These are phyloP conservation scores for Persicaria tinctoria DNA, from an alignment of 148 eudicot genomes.

Conservation along the genomic window DNA sequence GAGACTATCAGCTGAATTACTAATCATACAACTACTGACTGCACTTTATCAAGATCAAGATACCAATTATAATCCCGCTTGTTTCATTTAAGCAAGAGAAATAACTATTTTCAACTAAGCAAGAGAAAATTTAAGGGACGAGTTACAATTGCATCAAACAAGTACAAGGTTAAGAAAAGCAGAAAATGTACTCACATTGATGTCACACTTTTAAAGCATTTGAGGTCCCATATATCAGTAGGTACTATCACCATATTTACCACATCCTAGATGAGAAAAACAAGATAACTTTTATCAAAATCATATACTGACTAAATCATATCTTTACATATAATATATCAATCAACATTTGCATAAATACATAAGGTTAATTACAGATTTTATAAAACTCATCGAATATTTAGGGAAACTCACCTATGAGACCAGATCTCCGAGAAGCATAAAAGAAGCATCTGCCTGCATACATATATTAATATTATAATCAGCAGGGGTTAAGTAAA, in stretches of 20 bases:
- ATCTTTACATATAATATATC: not conserved
- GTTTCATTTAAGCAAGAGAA: not conserved
- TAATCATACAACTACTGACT: not conserved
- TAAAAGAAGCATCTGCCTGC: conserved; percentile 92
- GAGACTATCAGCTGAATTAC: not conserved
- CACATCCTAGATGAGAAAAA: conserved; percentile 45
- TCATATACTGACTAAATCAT: not conserved
- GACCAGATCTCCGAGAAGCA: conserved; percentile 60
- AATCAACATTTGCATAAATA: not conserved
- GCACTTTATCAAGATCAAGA: not conserved
- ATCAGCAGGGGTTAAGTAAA: not conserved
- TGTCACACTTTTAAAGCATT: conserved; percentile 57
- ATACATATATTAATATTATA: not conserved
- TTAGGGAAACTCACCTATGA: conserved; percentile 38
- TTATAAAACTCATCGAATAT: not conserved
- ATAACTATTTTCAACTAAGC: conserved; percentile 3
- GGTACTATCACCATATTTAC: conserved; percentile 50
- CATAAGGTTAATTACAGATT: not conserved
- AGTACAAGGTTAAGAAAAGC: not conserved
- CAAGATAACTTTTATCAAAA: not conserved
- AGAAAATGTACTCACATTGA: conserved; percentile 53
- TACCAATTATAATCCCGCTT: not conserved
- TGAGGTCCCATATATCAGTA: conserved; percentile 86
- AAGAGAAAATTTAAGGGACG: not conserved
- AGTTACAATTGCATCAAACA: not conserved